Evolutionary conservation across 2,329 filamentous ascomycete species (phyloP).

Genomic region (Epichloe elymi): DNA sequence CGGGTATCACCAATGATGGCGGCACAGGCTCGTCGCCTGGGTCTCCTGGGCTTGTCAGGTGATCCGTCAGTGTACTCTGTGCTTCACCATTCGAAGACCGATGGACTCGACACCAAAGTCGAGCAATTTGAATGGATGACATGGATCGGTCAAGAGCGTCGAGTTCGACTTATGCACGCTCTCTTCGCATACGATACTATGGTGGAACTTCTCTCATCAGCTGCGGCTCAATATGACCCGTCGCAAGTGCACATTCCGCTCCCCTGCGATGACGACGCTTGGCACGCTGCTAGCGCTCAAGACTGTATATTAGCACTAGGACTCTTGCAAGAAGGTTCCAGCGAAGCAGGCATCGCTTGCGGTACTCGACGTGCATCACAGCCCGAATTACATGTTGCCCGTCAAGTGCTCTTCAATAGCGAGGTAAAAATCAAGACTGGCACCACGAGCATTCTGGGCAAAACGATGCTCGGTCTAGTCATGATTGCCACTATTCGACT

Average conservation of each 20-base stretch:
- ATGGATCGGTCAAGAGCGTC: conserved; percentile 61
- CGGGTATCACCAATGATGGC: conserved; percentile 45
- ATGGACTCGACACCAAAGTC: conserved; percentile 23
- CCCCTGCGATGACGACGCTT: conserved; percentile 59
- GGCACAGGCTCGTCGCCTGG: conserved; percentile 41
- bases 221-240: conserved; percentile 46
- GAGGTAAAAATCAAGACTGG: conserved; percentile 10
- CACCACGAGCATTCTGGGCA: background rate
- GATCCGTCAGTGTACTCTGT: conserved; percentile 28
- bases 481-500: conserved; percentile 47
- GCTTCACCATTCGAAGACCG: conserved; percentile 49
- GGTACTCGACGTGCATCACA: conserved; percentile 32
- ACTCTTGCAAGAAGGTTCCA: conserved; percentile 37
- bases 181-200: conserved; percentile 52
- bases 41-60: conserved; percentile 38
- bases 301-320: conserved; percentile 55
- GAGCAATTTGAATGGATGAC: conserved; percentile 37
- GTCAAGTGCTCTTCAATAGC: conserved; percentile 47
- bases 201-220: conserved; percentile 60
- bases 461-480: conserved; percentile 20
- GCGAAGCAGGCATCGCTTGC: conserved; percentile 42
- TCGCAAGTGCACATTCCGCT: conserved; percentile 55
- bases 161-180: conserved; percentile 50
- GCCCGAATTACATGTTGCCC: conserved; percentile 46
- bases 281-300: conserved; percentile 48